Conservation (phyloP, 2,329 filamentous ascomycete species). For the Microsporum canis region DNA sequence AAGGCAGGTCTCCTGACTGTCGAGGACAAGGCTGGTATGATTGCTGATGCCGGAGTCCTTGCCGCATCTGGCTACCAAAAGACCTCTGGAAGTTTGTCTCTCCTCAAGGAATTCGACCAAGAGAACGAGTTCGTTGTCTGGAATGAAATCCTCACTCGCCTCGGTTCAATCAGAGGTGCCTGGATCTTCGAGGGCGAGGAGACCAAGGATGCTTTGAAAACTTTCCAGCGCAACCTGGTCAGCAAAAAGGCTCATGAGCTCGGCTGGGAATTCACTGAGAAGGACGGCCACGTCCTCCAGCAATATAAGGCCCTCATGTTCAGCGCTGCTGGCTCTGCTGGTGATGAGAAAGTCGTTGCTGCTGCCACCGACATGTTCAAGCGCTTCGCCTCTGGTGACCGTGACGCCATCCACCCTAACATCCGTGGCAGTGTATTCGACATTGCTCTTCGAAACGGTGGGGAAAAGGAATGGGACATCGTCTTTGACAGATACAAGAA, state of each 20-base stretch:
- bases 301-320: constrained; percentile 93
- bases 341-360: constrained; percentile 64
- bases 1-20: constrained; percentile 69
- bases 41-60: constrained; percentile 81
- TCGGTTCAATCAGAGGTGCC: constrained; percentile 66
- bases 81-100: constrained; percentile 75
- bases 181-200: constrained; percentile 80
- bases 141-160: constrained; percentile 76
- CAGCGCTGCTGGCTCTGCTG: constrained; percentile 65
- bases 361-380: constrained; percentile 84
- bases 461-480: constrained; percentile 72
- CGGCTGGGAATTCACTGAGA: constrained; percentile 77
- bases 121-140: constrained; percentile 89
- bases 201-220: constrained; percentile 60
- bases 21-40: constrained; percentile 89
- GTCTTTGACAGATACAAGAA: constrained; percentile 64
- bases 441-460: constrained; percentile 73
- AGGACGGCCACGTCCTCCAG: constrained; percentile 79
- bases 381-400: constrained; percentile 70
- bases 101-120: constrained; percentile 69
- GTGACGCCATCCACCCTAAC: constrained; percentile 78
- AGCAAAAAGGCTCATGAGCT: constrained; percentile 71
- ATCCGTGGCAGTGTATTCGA: constrained; percentile 76
- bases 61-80: constrained; percentile 86
- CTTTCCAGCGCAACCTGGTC: constrained; percentile 69